Conservation (phyloP, 805 yeast genomes). For the Ogataea pilisensis region DNA sequence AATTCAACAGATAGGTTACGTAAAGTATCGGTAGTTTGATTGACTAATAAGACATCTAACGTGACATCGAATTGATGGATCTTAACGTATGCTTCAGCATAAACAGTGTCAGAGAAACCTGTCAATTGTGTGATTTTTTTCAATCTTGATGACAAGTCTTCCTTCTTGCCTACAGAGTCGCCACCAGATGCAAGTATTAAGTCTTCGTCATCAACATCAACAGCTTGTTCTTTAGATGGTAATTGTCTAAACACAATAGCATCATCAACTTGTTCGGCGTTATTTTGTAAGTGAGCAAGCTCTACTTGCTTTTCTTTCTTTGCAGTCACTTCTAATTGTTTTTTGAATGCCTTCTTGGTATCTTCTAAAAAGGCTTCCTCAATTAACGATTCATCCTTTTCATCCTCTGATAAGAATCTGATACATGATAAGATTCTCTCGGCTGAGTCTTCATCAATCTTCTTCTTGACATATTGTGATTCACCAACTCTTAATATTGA, state of each 20-base stretch:
- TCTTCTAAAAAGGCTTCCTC: conserved; percentile 80
- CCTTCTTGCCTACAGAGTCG: conserved; percentile 39
- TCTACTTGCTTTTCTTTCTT: conserved; percentile 51
- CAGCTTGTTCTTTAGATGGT: conserved; percentile 39
- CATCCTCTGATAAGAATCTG: conserved; percentile 68
- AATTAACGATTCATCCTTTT: conserved; percentile 40
- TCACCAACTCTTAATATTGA: conserved; percentile 87
- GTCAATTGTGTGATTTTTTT: conserved; percentile 88
- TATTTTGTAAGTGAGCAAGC: conserved; percentile 53
- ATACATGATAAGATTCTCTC: conserved; percentile 90
- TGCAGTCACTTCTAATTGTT: conserved; percentile 60
- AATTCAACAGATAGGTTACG: conserved; percentile 91
- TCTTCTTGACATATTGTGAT: conserved; percentile 59
- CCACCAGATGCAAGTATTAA: conserved; percentile 50
- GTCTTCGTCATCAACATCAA: conserved; percentile 55
- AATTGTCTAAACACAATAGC: conserved; percentile 77
- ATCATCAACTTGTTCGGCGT: conserved; percentile 76
- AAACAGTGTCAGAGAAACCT: conserved; percentile 97
- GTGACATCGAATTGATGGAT: conserved; percentile 97
- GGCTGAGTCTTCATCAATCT: conserved; percentile 94
- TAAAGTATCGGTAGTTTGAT: conserved; percentile 88
- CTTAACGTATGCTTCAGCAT: conserved; percentile 94
- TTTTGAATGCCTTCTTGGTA: conserved; percentile 78
- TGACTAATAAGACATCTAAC: conserved; percentile 87
- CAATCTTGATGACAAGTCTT: conserved; percentile 69